Percentiles rank a stretch among this genome's conserved stretches.
Evolutionary conservation across 129 eudicot species (phyloP).

Genomic region (Flaveria robusta): DNA sequence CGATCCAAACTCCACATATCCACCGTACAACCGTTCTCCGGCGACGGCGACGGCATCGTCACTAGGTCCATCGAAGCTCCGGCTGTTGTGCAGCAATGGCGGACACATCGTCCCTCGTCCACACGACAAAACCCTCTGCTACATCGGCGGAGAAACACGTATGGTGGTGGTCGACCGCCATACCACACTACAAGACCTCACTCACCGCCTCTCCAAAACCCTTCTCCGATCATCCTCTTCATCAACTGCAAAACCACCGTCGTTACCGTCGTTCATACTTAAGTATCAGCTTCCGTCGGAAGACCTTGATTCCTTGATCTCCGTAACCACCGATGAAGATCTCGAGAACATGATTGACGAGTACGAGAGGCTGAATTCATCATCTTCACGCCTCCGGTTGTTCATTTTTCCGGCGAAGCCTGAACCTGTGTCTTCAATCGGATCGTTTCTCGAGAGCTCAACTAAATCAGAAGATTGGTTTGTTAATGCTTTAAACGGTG

Average conservation of each 20-base stretch:
- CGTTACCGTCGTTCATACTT: slow-evolving; percentile 57
- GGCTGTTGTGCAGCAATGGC: slow-evolving; percentile 57
- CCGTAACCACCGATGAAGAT: slow-evolving; percentile 57
- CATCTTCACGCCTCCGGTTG: slow-evolving; percentile 40
- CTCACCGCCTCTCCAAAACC: slow-evolving; percentile 33
- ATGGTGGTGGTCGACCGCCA: slow-evolving; percentile 46
- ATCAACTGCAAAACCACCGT: slow-evolving; percentile 11
- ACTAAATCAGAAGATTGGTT: slow-evolving; percentile 80
- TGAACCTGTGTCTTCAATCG: slow-evolving; percentile 21
- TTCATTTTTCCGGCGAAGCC: slow-evolving; percentile 57
- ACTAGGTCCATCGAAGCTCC: slow-evolving; percentile 27
- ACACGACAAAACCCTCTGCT: slow-evolving; percentile 47
- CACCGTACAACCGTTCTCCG: too few relatives aligned
- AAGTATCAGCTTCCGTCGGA: slow-evolving; percentile 64
- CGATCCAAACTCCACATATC: slow-evolving; percentile 37
- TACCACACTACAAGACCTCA: slow-evolving; percentile 34
- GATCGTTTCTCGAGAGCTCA: slow-evolving; percentile 46
- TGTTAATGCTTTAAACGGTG: slow-evolving; percentile 66
- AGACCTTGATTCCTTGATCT: slow-evolving; percentile 61
- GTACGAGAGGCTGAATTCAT: slow-evolving; percentile 44
- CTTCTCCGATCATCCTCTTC: slow-evolving; percentile 30
- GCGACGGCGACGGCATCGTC: too few relatives aligned
- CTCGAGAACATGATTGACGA: slow-evolving; percentile 46
- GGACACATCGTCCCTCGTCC: slow-evolving; percentile 61
- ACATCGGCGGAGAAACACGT: slow-evolving; percentile 58